A percentile compares a stretch with the other conserved stretches of the same genome.
phyloP scores from a whole-genome alignment of 352 stramenopile species.

The Phytophthora rubi region DNA sequence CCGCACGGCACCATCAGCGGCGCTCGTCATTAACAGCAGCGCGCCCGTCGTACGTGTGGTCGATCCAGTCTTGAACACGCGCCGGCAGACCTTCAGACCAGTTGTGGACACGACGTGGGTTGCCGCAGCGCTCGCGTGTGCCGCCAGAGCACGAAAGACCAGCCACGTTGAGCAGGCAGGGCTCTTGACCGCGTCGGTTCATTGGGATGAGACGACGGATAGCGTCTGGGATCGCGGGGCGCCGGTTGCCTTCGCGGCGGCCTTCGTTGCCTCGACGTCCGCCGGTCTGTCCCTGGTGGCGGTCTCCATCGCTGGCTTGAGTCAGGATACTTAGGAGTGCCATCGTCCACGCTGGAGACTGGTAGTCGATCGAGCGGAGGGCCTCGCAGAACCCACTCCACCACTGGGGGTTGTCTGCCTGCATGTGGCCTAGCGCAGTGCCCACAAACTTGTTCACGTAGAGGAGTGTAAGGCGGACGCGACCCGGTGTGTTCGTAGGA shows the following conservation, averaged over 20 bases:
- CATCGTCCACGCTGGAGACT: background rate
- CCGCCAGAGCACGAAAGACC: conserved; percentile 12
- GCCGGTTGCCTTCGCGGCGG: background rate
- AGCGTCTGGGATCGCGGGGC: background rate
- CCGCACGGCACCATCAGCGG: no score
- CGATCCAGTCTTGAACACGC: no score
- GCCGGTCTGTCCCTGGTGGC: background rate
- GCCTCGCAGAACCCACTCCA: no score
- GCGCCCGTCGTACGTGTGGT: no score
- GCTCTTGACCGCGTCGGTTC: conserved; percentile 9
- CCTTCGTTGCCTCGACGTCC: background rate
- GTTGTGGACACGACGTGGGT: conserved; percentile 9
- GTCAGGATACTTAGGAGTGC: background rate
- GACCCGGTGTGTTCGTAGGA: no score
- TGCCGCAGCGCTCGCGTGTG: background rate
- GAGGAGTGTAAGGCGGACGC: no score
- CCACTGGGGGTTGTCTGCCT: no score
- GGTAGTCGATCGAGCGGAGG: no score
- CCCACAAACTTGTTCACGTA: no score
- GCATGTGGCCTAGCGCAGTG: no score
- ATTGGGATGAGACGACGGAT: conserved; percentile 13
- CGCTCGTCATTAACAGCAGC: no score
- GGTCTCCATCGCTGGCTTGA: background rate
- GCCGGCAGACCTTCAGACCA: background rate
- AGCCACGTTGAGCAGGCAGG: conserved; percentile 12